phyloP scores from a whole-genome alignment of 2,329 filamentous ascomycete genomes.

The Stagonosporopsis tanaceti region DNA sequence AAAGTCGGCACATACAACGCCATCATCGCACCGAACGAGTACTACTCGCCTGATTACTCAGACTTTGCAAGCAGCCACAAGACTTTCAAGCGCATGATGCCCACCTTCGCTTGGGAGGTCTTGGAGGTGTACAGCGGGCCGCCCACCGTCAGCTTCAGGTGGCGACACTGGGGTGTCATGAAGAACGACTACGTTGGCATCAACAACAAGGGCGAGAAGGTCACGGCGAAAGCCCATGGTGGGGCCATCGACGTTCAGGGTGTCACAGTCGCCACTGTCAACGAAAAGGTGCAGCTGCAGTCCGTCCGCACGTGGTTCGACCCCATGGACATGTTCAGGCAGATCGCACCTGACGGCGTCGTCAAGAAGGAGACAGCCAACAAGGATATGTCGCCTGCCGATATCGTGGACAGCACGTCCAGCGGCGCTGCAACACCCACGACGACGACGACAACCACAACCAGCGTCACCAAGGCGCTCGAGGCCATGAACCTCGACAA shows the following conservation, averaged over 20 bases:
- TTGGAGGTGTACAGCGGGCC: slow-evolving; percentile 72
- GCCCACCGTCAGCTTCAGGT: slow-evolving; percentile 68
- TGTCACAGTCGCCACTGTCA: slow-evolving; percentile 67
- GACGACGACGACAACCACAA: slow-evolving; percentile 9
- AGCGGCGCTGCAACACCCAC: slow-evolving; percentile 16
- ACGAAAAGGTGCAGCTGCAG: slow-evolving; percentile 66
- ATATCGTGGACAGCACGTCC: slow-evolving; percentile 35
- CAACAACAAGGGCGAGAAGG: slow-evolving; percentile 69
- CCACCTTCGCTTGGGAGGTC: slow-evolving; percentile 75
- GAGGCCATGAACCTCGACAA: slow-evolving; percentile 9
- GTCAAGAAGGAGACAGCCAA: slow-evolving; percentile 55
- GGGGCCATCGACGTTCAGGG: slow-evolving; percentile 70
- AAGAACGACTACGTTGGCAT: slow-evolving; percentile 71
- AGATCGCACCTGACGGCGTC: slow-evolving; percentile 63
- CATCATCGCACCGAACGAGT: slow-evolving; percentile 69
- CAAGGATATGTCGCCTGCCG: slow-evolving; percentile 41
- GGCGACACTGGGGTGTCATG: slow-evolving; percentile 74
- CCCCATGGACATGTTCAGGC: slow-evolving; percentile 71
- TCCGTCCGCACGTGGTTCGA: slow-evolving; percentile 71
- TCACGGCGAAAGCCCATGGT: slow-evolving; percentile 68
- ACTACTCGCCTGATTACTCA: slow-evolving; percentile 68
- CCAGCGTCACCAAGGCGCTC: slow-evolving; percentile 22
- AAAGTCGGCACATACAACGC: slow-evolving; percentile 74
- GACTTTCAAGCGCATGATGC: slow-evolving; percentile 77
- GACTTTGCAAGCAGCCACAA: slow-evolving; percentile 72